These are phyloP conservation scores for Mycena capillaripes DNA, from an alignment of 768 basidiomycete species.

Conservation along the genomic window DNA sequence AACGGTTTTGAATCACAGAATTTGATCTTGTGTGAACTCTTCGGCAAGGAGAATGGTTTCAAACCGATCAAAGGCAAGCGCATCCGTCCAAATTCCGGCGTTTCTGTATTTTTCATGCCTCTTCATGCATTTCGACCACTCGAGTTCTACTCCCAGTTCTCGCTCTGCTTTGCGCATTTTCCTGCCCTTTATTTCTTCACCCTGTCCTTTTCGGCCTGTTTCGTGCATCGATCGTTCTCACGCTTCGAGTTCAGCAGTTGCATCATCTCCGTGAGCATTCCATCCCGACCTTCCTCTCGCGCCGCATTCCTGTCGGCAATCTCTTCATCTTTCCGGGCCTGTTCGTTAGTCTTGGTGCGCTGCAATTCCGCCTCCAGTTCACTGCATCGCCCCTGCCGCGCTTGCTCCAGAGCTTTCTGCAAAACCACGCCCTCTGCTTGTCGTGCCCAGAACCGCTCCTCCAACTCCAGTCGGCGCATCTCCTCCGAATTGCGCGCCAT, in stretches of 20 bases:
- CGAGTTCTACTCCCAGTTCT: background rate
- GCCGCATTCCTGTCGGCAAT: background rate
- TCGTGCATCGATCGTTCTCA: background rate
- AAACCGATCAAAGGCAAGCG: too few relatives aligned
- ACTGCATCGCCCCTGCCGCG: background rate
- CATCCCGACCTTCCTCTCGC: constrained; percentile 6
- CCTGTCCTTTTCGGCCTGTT: background rate
- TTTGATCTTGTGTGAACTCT: background rate
- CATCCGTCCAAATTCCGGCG: background rate
- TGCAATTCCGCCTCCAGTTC: background rate
- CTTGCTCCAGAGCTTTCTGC: background rate
- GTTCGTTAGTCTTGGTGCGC: background rate
- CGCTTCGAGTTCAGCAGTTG: background rate
- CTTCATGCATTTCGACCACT: background rate
- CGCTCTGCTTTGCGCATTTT: background rate
- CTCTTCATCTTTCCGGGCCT: background rate
- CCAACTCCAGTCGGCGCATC: background rate
- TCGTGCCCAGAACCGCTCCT: background rate
- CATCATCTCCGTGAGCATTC: background rate
- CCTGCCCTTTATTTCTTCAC: background rate
- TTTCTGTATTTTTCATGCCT: background rate
- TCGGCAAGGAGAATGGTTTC: background rate
- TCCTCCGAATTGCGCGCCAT: background rate
- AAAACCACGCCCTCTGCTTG: too few relatives aligned
- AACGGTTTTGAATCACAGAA: background rate